Base-by-base conservation (phyloP, 1,139 yeast genomes). In the Ashbya aceris region DNA sequence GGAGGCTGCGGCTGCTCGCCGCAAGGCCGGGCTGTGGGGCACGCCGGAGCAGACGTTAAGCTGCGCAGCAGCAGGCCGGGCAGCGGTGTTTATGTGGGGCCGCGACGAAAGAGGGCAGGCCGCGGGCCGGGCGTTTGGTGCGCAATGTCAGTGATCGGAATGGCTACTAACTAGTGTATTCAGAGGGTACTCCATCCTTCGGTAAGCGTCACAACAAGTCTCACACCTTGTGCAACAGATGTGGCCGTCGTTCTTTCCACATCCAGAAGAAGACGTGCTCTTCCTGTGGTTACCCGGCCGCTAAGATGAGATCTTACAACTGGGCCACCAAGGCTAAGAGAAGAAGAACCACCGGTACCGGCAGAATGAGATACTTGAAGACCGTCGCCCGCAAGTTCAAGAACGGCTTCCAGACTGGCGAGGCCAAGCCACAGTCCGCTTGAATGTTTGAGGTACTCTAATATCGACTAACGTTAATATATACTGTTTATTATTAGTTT, bases 181-280 rank as follows among this genome's bases (percentile, higher is more conserved):
- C 68, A 86, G 95, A 91, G 89, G 98, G 98, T 86, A 91, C 98
- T 74, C 95, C 97, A 79, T 86, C 96, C 73, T 83, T 86, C 80
- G 97, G 98, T 83, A 91, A 89, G 79, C 87, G 94, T 76, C 97
- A 91, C 87, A 89, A 85, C 93, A 93, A 93, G 80, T 83, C 97
- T 71, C 99, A 91, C 87, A 84, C 94, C 70, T 79, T 89, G 76
- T 93, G 99, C 81, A 86, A 83, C 81, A 87, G 97, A 83, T 91
- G 99, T 79, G 97, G 97, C 67, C 76, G 79, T 69, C 95, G 97
- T 79, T 83, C 96, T 54, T 91, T 89, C 95, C 98, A 93, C 79
- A 74, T 83, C 71, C 98, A 91, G 79, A 91, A 89, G 95, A 83
- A 86, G 81, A 87, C 96, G 66, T 91, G 99, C 78, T 71, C 98